These are phyloP conservation scores for Sistotremastrum niveocremeum DNA, from an alignment of 768 basidiomycete genomes.

Conservation along the genomic window DNA sequence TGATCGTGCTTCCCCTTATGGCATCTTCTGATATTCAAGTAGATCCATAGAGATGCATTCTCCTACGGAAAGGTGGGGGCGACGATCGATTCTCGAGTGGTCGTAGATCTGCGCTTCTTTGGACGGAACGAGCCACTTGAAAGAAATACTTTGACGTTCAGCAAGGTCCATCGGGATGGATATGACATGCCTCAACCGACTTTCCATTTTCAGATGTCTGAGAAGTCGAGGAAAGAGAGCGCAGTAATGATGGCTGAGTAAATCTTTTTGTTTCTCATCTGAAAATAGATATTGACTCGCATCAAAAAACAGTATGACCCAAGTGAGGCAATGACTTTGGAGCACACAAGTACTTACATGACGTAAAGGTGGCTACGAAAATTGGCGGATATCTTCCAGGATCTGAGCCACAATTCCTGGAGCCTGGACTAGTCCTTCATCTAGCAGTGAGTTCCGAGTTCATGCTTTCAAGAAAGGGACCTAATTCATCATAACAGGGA, in stretches of 20 bases:
- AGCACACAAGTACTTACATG: constrained; percentile 21
- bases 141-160: constrained; percentile 10
- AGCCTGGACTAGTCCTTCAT: constrained; percentile 12
- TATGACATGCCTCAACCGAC: constrained; percentile 26
- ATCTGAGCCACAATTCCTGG: constrained; percentile 20
- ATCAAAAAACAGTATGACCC: constrained; percentile 14
- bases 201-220: constrained; percentile 10
- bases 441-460: constrained; percentile 7
- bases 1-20: not conserved
- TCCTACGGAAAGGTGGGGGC: constrained; percentile 20
- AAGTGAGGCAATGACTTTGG: constrained; percentile 18
- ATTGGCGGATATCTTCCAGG: too few species aligned
- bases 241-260: constrained; percentile 12
- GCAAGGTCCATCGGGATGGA: constrained; percentile 10
- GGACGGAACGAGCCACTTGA: constrained; percentile 9
- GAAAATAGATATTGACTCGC: not conserved
- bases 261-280: not conserved
- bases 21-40: too few species aligned
- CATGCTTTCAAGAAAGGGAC: too few species aligned
- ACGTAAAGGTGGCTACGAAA: too few species aligned
- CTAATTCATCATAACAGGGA: too few species aligned
- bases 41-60: constrained; percentile 25
- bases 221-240: constrained; percentile 6
- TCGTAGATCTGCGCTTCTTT: constrained; percentile 21
- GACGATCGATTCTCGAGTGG: constrained; percentile 16